A percentile compares a stretch with the other conserved stretches of the same genome.
phyloP scores from a whole-genome alignment of 305 asterid genomes.

The Fraxinus albicans region DNA sequence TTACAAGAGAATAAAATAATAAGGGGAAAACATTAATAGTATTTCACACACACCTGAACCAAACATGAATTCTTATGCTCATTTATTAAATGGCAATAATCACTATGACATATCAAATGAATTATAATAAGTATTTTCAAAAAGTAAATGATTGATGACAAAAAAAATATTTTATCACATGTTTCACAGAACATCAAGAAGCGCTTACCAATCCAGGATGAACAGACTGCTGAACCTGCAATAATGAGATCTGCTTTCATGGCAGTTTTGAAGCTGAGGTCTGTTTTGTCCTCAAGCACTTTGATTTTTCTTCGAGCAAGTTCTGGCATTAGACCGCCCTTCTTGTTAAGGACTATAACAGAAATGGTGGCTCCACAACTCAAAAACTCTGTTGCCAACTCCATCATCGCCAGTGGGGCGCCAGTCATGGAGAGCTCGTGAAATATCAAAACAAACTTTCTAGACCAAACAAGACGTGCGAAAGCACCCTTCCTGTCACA shows the following conservation, averaged over 20 bases:
- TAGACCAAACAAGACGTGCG: slow-evolving; percentile 97
- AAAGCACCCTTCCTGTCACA: slow-evolving; percentile 92
- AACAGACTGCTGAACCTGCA: slow-evolving; percentile 96
- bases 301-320: slow-evolving; percentile 85
- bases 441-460: slow-evolving; percentile 86
- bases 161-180: slow-evolving; percentile 10
- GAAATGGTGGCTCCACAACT: slow-evolving; percentile 97
- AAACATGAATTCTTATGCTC: not conserved
- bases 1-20: not conserved
- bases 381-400: slow-evolving; percentile 87
- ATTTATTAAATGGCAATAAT: not conserved
- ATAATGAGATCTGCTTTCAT: slow-evolving; percentile 93
- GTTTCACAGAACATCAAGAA: not conserved
- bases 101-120: not conserved
- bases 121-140: not conserved
- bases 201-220: slow-evolving; percentile 93
- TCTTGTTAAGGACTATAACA: slow-evolving; percentile 76
- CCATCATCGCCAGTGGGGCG: slow-evolving; percentile 99
- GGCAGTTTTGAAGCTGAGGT: slow-evolving; percentile 85
- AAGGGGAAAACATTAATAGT: not conserved
- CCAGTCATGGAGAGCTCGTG: slow-evolving; percentile 99
- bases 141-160: slow-evolving; percentile 7
- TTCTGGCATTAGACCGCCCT: slow-evolving; percentile 88
- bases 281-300: slow-evolving; percentile 80
- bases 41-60: not conserved